Conservation (phyloP, 495 filamentous ascomycete species). For the Xylaria scruposa region DNA sequence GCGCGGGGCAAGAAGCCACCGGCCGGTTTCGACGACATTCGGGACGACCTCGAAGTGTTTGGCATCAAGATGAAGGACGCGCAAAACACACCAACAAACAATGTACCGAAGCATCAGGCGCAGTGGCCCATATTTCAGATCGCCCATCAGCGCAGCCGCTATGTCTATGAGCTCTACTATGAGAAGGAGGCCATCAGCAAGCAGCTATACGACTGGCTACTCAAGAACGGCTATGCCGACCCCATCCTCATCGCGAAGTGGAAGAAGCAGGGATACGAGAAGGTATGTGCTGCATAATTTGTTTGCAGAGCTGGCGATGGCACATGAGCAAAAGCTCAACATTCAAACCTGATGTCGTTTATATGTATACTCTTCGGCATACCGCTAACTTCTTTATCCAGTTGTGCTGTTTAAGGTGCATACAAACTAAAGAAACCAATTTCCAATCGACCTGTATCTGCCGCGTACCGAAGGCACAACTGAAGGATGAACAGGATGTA, state of each 20-base stretch:
- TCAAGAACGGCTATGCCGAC: conserved; percentile 97
- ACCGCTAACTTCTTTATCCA: conserved; percentile 41
- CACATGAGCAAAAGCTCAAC: background rate
- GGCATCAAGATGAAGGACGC: conserved; percentile 99
- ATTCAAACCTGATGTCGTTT: background rate
- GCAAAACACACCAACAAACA: conserved; percentile 69
- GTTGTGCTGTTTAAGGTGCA: conserved; percentile 93
- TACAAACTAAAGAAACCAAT: conserved; percentile 99
- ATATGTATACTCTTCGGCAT: background rate
- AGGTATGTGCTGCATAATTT: conserved; percentile 59
- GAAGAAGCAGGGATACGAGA: conserved; percentile 99
- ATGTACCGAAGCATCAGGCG: conserved; percentile 76
- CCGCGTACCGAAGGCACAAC: conserved; percentile 87
- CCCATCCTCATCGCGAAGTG: conserved; percentile 96
- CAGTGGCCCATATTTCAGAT: conserved; percentile 99
- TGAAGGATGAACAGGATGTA: conserved; percentile 89
- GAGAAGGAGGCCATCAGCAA: conserved; percentile 94
- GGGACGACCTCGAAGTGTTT: conserved; percentile 95
- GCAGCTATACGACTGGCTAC: conserved; percentile 90
- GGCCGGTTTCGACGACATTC: conserved; percentile 93
- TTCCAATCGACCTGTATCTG: conserved; percentile 98
- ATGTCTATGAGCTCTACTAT: conserved; percentile 98
- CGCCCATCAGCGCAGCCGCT: conserved; percentile 87
- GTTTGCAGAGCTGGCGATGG: background rate
- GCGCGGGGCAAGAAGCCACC: conserved; percentile 86